Evolutionary conservation across 2,329 filamentous ascomycete species (phyloP).

Genomic region (Onygenales sp.): DNA sequence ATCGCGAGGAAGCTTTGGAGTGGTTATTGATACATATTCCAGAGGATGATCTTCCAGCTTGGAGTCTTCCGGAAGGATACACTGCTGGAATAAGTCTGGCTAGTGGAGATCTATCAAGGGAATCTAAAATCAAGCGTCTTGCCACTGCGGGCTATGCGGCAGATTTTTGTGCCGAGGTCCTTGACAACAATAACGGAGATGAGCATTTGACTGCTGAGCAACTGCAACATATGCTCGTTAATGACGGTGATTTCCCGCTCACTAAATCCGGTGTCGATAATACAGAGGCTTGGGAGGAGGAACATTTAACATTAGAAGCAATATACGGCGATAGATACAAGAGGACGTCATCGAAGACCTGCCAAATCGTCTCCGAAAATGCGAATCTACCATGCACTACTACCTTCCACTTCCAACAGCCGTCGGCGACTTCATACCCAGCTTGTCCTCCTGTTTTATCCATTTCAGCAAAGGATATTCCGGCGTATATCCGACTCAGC

Average conservation of each 20-base stretch:
- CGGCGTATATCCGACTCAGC: conserved; percentile 87
- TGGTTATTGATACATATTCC: conserved; percentile 96
- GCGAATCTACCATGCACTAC: conserved; percentile 35
- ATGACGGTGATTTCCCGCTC: conserved; percentile 23
- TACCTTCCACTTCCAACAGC: conserved; percentile 58
- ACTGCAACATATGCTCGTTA: conserved; percentile 63
- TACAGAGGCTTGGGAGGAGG: conserved; percentile 68
- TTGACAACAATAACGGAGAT: conserved; percentile 60
- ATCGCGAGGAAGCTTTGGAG: conserved; percentile 83
- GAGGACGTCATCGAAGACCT: conserved; percentile 52
- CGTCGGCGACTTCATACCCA: conserved; percentile 59
- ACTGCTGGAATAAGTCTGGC: conserved; percentile 81
- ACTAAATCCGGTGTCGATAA: conserved; percentile 21
- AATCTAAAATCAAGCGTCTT: conserved; percentile 73
- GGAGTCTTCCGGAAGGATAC: conserved; percentile 88
- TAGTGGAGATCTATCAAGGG: conserved; percentile 68
- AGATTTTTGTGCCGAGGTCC: conserved; percentile 70
- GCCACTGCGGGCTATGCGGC: conserved; percentile 73
- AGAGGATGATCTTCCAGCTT: conserved; percentile 87
- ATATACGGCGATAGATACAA: conserved; percentile 71
- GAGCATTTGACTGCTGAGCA: conserved; percentile 69
- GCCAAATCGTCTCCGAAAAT: conserved; percentile 58
- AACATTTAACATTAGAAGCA: conserved; percentile 71
- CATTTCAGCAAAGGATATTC: conserved; percentile 58
- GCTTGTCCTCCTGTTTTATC: conserved; percentile 57